phyloP scores from a whole-genome alignment of 345 rosid species.

The Aquilaria malaccensis region DNA sequence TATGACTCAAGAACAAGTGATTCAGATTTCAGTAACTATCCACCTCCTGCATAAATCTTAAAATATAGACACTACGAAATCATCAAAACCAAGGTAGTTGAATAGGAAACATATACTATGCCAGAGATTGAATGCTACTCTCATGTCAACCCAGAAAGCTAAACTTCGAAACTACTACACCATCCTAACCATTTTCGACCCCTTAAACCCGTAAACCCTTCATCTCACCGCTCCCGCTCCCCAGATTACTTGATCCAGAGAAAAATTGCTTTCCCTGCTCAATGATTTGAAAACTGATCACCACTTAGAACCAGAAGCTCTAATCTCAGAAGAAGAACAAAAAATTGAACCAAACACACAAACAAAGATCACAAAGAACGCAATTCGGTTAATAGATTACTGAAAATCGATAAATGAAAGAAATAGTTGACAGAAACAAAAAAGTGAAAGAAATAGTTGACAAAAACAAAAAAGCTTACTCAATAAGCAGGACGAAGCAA shows the following conservation, averaged over 20 bases:
- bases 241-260: conserved; percentile 2
- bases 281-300: conserved; percentile 3
- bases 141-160: conserved; percentile 9
- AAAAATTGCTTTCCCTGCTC: neutral
- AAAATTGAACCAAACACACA: neutral
- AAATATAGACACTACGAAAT: neutral
- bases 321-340: neutral
- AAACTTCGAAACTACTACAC: conserved; percentile 5
- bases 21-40: neutral
- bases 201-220: conserved; percentile 13
- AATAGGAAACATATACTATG: no score
- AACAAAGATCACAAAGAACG: neutral
- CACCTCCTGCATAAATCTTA: neutral
- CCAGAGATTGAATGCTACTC: conserved; percentile 9
- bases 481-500: neutral
- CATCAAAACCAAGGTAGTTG: neutral
- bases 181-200: conserved; percentile 21
- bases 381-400: neutral
- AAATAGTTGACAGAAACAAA: neutral
- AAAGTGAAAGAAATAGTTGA: neutral
- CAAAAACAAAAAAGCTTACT: neutral
- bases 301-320: neutral
- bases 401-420: neutral
- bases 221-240: no score
- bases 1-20: conserved; percentile 16